Evolutionary conservation across 192 early-diverging fungal genomes (phyloP).

Genomic region (Gaertneriomyces sp.): DNA sequence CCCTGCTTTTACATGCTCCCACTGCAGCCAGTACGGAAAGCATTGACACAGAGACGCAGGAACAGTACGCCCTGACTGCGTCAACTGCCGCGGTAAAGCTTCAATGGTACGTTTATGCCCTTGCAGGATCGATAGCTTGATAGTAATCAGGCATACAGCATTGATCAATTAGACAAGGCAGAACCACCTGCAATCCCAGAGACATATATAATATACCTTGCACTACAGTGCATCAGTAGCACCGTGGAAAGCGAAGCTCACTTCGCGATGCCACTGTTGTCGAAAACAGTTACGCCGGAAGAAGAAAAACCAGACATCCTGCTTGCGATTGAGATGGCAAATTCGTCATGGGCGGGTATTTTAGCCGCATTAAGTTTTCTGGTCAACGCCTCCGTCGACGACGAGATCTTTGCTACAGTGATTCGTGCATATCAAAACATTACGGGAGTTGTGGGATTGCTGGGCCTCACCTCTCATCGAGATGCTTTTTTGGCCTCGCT

Average conservation of each 20-base stretch:
- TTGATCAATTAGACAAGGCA: conserved; percentile 90
- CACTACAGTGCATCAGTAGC: conserved; percentile 64
- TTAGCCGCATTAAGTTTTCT: conserved; percentile 74
- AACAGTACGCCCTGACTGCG: conserved; percentile 40
- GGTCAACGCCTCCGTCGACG: conserved; percentile 74
- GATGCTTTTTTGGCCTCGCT: conserved; percentile 82
- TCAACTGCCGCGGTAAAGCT: conserved; percentile 60
- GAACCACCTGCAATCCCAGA: conserved; percentile 87
- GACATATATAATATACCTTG: conserved; percentile 78
- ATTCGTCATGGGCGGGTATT: conserved; percentile 74
- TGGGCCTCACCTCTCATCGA: conserved; percentile 72
- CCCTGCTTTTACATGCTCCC: conserved; percentile 33
- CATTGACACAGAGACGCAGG: conserved; percentile 13
- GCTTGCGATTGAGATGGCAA: conserved; percentile 72
- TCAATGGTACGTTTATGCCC: conserved; percentile 56
- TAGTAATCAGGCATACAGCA: conserved; percentile 31
- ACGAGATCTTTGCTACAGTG: conserved; percentile 70
- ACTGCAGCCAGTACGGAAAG: conserved; percentile 12
- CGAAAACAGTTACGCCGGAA: conserved; percentile 34
- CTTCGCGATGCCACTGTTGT: conserved; percentile 53
- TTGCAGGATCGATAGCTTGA: not conserved
- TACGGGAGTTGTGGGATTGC: conserved; percentile 74
- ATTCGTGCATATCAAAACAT: conserved; percentile 71
- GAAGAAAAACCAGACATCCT: conserved; percentile 48
- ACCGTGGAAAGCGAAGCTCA: conserved; percentile 70